phyloP scores from a whole-genome alignment of 78 protist genomes.

The Bigelowiella natans region DNA sequence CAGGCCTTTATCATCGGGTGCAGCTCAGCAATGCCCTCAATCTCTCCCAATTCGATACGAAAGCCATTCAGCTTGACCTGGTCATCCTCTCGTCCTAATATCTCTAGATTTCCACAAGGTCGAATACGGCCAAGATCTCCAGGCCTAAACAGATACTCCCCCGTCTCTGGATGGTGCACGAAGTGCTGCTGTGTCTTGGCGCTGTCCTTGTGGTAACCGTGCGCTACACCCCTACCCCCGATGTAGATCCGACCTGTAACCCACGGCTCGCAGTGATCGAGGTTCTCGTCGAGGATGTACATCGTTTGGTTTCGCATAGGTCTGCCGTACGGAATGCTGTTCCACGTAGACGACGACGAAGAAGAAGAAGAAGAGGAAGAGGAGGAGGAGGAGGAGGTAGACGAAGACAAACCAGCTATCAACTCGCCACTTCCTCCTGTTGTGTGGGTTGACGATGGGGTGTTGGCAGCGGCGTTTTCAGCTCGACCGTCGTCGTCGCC shows the following conservation, averaged over 20 bases:
- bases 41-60: conserved; percentile 35
- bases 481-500: not conserved
- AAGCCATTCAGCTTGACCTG: conserved; percentile 39
- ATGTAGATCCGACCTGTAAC: conserved; percentile 12
- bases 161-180: not conserved
- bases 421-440: no score
- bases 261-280: conserved; percentile 17
- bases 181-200: not conserved
- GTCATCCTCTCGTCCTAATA: conserved; percentile 25
- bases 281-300: not conserved
- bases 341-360: not conserved
- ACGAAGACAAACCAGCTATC: no score
- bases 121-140: conserved; percentile 28
- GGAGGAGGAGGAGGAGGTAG: no score
- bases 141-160: conserved; percentile 5
- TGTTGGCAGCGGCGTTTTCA: not conserved
- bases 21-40: not conserved
- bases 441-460: no score
- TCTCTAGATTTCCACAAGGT: conserved; percentile 14
- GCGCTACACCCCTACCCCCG: conserved; percentile 24
- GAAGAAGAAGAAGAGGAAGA: no score
- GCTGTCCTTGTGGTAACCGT: not conserved
- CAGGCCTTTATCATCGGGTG: not conserved
- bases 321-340: not conserved
- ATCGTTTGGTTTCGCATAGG: conserved; percentile 11